These are phyloP conservation scores for Kockovaella imperatae DNA, from an alignment of 768 basidiomycete species.

Conservation along the genomic window DNA sequence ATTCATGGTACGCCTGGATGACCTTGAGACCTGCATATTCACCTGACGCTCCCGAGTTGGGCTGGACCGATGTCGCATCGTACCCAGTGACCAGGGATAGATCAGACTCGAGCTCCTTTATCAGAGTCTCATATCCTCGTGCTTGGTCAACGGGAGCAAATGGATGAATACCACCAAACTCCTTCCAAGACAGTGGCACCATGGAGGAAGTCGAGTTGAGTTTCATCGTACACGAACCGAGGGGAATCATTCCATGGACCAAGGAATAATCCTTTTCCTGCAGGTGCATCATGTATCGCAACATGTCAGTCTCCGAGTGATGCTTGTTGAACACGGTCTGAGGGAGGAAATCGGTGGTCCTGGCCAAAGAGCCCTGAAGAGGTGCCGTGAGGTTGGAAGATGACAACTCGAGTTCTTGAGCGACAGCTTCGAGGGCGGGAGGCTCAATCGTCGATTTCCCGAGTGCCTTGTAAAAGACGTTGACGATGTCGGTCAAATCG, in stretches of 20 bases:
- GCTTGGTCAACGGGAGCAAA: slow-evolving; percentile 87
- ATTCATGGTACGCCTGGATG: slow-evolving; percentile 88
- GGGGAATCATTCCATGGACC: slow-evolving; percentile 90
- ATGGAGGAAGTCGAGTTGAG: slow-evolving; percentile 97
- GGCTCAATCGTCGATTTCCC: slow-evolving; percentile 34
- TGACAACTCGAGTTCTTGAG: slow-evolving; percentile 43
- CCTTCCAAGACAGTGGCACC: slow-evolving; percentile 91
- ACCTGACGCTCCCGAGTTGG: slow-evolving; percentile 96
- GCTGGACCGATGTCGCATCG: slow-evolving; percentile 89
- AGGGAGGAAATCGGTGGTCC: slow-evolving; percentile 59
- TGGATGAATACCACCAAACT: slow-evolving; percentile 83
- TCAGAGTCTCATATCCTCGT: slow-evolving; percentile 71
- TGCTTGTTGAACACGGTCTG: slow-evolving; percentile 93
- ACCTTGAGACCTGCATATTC: slow-evolving; percentile 94
- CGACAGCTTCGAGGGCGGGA: slow-evolving; percentile 44
- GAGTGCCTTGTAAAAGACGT: slow-evolving; percentile 65
- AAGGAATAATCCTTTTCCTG: slow-evolving; percentile 91
- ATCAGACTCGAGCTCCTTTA: slow-evolving; percentile 84
- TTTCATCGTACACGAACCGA: slow-evolving; percentile 97
- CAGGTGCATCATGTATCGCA: slow-evolving; percentile 89
- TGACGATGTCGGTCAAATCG: slow-evolving; percentile 68
- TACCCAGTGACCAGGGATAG: slow-evolving; percentile 95
- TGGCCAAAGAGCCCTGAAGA: slow-evolving; percentile 47
- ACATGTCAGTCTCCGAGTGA: slow-evolving; percentile 97
- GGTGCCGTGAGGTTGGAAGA: slow-evolving; percentile 50